These are phyloP conservation scores for Phytophthora aleatoria DNA, from an alignment of 352 stramenopile genomes.

Conservation along the genomic window DNA sequence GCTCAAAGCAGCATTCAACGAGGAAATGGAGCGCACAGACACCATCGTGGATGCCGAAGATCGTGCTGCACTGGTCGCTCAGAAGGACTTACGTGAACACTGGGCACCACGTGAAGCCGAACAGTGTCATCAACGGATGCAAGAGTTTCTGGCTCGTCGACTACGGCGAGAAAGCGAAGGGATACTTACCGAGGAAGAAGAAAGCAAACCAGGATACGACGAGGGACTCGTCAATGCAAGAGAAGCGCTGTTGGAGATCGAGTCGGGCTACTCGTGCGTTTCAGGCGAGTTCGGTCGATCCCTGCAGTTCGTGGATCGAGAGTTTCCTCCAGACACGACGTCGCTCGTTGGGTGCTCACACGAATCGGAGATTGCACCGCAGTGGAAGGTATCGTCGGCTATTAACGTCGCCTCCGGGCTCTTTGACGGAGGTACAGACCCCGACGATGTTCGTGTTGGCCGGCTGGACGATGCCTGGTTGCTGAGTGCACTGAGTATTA, in stretches of 20 bases:
- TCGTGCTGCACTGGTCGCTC: conserved; percentile 45
- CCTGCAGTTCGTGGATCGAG: conserved; percentile 89
- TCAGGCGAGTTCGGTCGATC: conserved; percentile 77
- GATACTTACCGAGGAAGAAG: conserved; percentile 46
- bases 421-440: conserved; percentile 92
- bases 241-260: conserved; percentile 87
- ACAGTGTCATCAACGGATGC: conserved; percentile 70
- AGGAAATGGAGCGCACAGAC: conserved; percentile 83
- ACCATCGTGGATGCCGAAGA: conserved; percentile 81
- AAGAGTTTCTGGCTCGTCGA: conserved; percentile 78
- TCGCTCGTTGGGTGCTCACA: conserved; percentile 70
- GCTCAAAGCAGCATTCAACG: conserved; percentile 88
- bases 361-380: conserved; percentile 53
- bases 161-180: conserved; percentile 75
- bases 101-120: conserved; percentile 70
- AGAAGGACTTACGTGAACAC: conserved; percentile 54
- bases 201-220: conserved; percentile 46
- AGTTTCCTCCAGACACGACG: conserved; percentile 85
- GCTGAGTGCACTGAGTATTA: conserved; percentile 90
- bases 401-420: conserved; percentile 90
- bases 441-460: conserved; percentile 87
- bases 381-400: conserved; percentile 84
- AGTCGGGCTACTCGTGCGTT: conserved; percentile 79
- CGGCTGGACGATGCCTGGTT: conserved; percentile 90
- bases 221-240: conserved; percentile 83